Base-by-base conservation (phyloP, 306 rosid species). In the Sophora flavescens region DNA sequence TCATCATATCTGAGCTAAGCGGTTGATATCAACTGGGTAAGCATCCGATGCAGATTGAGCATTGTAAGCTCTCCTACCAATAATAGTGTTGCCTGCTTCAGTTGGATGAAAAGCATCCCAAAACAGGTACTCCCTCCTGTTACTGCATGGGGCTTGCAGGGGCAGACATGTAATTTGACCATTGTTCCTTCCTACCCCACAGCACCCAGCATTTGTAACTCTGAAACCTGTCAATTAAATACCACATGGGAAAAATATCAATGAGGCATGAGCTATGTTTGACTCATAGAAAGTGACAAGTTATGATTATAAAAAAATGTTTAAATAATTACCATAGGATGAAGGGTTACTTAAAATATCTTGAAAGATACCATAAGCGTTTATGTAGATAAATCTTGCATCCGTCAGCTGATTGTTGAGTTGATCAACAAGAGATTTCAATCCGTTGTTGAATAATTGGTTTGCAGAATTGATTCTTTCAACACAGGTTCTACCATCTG, bases 101-200 rank as follows among this genome's bases (percentile, higher is more conserved):
- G 96, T 86, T 71, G 99, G 99, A 85, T 95, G 99, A 79, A 87
- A 91, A 42, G 99, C 97, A 84, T 95, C 99, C 99, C 99, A 95
- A 67, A 95, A 95, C 35, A 95, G 73, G 64, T 67, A 87, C 50
- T 71, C 93, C 3, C 53, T 50, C 16, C 99, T 89, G 70, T 92
- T 88, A 14, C 69, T 57, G 77, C 99, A 95, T n/a, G 99, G 93
- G 8, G 88, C 60, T 81, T 95, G 99, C 8, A 59, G 0, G 0
- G 99, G 97, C 18, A 95, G 48, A 79, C 99, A 95, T 42, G 97
- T 92, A 48, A 95, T 88, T 82, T 87, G 97, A 0, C 97, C 99
- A 72, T 89, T 95, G 91, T 90, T 95, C 84, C 97, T 90, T 47
- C 99, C 99, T 9, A 95, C 89, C 7, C 99, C 99, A 45, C 97